A percentile compares a stretch with the other conserved stretches of the same genome.
These are phyloP conservation scores for Penicillium longicatenatum DNA, from an alignment of 495 filamentous ascomycete species.

Conservation along the genomic window DNA sequence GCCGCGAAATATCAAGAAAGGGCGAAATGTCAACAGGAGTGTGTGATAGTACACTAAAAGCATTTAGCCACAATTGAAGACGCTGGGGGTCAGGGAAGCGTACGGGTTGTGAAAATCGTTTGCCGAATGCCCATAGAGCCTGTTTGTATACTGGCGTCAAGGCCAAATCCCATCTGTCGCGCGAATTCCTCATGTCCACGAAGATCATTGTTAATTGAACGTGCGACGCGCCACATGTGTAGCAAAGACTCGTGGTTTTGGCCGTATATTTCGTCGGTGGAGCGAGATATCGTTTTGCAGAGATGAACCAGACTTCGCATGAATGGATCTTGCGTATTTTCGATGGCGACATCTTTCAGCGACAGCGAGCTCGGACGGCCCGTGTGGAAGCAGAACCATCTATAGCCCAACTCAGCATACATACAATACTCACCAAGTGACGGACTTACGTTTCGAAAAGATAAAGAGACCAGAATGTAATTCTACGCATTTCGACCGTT, in stretches of 20 bases:
- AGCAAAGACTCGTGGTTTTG: slow-evolving; percentile 44
- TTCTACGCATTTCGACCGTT: slow-evolving; percentile 36
- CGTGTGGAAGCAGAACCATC: slow-evolving; percentile 46
- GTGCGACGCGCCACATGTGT: slow-evolving; percentile 46
- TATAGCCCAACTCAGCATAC: slow-evolving; percentile 9
- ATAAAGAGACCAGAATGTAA: slow-evolving; percentile 47
- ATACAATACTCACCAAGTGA: too few species aligned
- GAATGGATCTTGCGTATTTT: slow-evolving; percentile 38
- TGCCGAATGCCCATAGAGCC: slow-evolving; percentile 41
- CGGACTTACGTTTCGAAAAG: slow-evolving; percentile 42
- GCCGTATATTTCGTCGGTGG: slow-evolving; percentile 42
- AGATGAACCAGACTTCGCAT: slow-evolving; percentile 33
- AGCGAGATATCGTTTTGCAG: slow-evolving; percentile 36
- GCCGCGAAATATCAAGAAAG: slow-evolving; percentile 48
- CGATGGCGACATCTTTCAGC: slow-evolving; percentile 38
- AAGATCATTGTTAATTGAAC: slow-evolving; percentile 40
- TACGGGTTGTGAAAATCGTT: slow-evolving; percentile 38
- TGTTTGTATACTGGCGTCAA: slow-evolving; percentile 31
- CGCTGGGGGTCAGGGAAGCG: not conserved
- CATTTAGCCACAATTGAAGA: not conserved
- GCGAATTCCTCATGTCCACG: slow-evolving; percentile 33
- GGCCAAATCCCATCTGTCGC: slow-evolving; percentile 37
- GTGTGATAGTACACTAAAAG: slow-evolving; percentile 45
- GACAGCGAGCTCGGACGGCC: slow-evolving; percentile 42
- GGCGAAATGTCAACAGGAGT: slow-evolving; percentile 45